Percentiles rank a stretch among this genome's conserved stretches.
phyloP scores from a whole-genome alignment of 1,139 yeast species.

The Hansenula sp. region DNA sequence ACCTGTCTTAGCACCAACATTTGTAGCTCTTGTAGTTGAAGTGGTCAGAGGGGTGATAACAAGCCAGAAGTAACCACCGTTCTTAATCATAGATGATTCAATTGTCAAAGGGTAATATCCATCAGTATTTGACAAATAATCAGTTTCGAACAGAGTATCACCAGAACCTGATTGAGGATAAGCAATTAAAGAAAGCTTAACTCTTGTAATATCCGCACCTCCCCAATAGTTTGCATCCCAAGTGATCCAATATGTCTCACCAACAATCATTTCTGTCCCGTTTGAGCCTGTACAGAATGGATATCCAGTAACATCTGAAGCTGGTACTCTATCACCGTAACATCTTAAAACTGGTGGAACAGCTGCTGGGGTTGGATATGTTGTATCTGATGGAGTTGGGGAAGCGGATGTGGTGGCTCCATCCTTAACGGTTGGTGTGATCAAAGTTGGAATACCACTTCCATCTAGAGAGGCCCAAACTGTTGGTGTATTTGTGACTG shows the following conservation, averaged over 20 bases:
- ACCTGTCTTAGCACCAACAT: constrained; percentile 33
- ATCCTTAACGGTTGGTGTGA: constrained; percentile 32
- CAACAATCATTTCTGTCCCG: constrained; percentile 37
- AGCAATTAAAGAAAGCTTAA: constrained; percentile 26
- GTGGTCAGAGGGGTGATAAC: constrained; percentile 34
- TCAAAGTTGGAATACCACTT: constrained; percentile 33
- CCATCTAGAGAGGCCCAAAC: constrained; percentile 35
- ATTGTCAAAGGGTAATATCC: constrained; percentile 35
- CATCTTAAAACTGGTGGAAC: constrained; percentile 38
- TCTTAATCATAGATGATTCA: constrained; percentile 24
- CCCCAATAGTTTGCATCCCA: constrained; percentile 42
- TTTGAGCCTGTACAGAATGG: constrained; percentile 37
- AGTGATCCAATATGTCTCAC: constrained; percentile 40
- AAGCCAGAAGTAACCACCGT: constrained; percentile 33
- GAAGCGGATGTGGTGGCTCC: constrained; percentile 30
- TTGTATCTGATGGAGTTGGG: constrained; percentile 30
- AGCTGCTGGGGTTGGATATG: constrained; percentile 28
- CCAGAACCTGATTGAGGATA: constrained; percentile 30
- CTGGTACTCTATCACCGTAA: constrained; percentile 34
- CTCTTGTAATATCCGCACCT: constrained; percentile 28
- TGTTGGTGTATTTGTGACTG: constrained; percentile 27
- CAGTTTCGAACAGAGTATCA: constrained; percentile 28
- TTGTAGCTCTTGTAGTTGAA: constrained; percentile 28
- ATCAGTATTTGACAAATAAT: constrained; percentile 29
- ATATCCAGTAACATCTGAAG: constrained; percentile 23